Conservation (phyloP, 1,284 basidiomycete genomes). For the Phaffia rhodozyma region DNA sequence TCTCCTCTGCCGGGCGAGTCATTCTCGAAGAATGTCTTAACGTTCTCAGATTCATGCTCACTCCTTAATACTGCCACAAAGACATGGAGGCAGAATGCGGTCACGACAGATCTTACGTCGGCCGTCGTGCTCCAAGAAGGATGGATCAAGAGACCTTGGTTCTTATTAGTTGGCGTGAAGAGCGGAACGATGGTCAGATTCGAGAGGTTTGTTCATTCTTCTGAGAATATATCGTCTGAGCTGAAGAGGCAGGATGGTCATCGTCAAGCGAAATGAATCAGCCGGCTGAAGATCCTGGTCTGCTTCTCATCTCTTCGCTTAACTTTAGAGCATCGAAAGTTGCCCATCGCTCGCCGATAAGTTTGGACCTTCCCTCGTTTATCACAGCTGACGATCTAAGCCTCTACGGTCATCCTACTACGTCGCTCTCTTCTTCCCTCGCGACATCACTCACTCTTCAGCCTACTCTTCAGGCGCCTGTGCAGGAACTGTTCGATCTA, state of each 20-base stretch:
- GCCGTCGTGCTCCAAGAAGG: slow-evolving; percentile 46
- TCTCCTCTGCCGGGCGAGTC: slow-evolving; percentile 3
- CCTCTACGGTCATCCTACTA: slow-evolving; percentile 20
- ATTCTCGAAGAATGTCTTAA: slow-evolving; percentile 20
- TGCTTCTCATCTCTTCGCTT: background rate
- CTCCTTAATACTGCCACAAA: slow-evolving; percentile 68
- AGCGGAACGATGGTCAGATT: slow-evolving; percentile 54
- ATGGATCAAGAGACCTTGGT: slow-evolving; percentile 81
- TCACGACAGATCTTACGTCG: slow-evolving; percentile 61
- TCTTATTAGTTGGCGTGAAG: slow-evolving; percentile 74
- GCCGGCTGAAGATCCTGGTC: background rate
- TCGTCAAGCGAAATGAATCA: background rate
- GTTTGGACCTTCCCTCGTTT: background rate
- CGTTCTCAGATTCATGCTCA: slow-evolving; percentile 45
- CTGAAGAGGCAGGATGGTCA: background rate
- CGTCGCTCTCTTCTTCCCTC: slow-evolving; percentile 8
- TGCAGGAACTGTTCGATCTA: slow-evolving; percentile 23
- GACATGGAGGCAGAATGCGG: slow-evolving; percentile 68
- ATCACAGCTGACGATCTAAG: slow-evolving; percentile 18
- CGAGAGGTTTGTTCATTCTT: slow-evolving; percentile 20
- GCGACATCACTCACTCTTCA: slow-evolving; percentile 30
- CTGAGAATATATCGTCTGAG: background rate
- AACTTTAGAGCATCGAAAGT: background rate
- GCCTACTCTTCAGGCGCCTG: slow-evolving; percentile 39
- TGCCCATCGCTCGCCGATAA: background rate